Evolutionary conservation across 2,329 filamentous ascomycete species (phyloP).

Genomic region (Arachnopeziza araneosa): DNA sequence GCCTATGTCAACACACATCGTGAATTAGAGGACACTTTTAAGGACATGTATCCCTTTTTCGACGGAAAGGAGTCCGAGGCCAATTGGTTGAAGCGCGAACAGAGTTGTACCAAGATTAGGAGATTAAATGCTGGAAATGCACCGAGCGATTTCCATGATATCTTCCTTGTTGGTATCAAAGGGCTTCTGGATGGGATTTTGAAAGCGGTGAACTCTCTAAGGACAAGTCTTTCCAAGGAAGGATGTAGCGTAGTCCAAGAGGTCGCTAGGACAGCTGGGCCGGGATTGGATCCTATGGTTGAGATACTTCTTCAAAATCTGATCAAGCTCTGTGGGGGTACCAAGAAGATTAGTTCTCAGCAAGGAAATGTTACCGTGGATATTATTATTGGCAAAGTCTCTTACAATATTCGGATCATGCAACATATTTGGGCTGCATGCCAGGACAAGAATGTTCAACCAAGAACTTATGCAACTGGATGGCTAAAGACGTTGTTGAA

Average conservation of each 20-base stretch:
- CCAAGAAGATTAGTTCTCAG: constrained; percentile 89
- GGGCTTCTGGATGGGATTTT: constrained; percentile 79
- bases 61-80: constrained; percentile 85
- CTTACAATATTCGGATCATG: constrained; percentile 75
- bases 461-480: constrained; percentile 68
- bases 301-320: constrained; percentile 85
- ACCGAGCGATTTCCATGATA: constrained; percentile 65
- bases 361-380: constrained; percentile 79
- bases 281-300: constrained; percentile 79
- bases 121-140: constrained; percentile 80
- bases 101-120: constrained; percentile 70
- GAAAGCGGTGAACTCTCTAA: constrained; percentile 74
- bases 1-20: constrained; percentile 76
- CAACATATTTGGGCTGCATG: constrained; percentile 78
- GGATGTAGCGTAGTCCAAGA: constrained; percentile 82
- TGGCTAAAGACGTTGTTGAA: constrained; percentile 83
- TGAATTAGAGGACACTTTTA: constrained; percentile 83
- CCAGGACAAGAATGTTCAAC: constrained; percentile 90
- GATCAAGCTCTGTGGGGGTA: constrained; percentile 81
- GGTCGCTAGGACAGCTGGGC: constrained; percentile 67
- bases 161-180: constrained; percentile 67
- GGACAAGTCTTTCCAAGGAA: constrained; percentile 86
- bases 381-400: constrained; percentile 69
- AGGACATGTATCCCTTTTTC: constrained; percentile 74
- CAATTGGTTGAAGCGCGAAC: constrained; percentile 86